Evolutionary conservation across 2,329 filamentous ascomycete species (phyloP).

Genomic region (Exophiala sideris): DNA sequence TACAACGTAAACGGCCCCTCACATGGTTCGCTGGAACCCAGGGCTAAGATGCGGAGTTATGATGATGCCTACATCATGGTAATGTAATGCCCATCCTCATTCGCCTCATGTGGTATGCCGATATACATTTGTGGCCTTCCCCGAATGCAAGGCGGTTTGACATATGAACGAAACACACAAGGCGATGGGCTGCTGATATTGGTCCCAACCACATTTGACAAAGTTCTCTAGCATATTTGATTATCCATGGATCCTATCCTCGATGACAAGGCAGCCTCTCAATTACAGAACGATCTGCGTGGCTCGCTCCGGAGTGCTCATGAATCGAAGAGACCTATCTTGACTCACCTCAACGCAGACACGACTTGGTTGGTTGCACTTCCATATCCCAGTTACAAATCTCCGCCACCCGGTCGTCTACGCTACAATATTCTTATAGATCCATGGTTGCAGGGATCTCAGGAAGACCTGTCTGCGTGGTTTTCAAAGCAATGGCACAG

Average conservation of each 20-base stretch:
- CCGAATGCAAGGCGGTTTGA: too few species aligned
- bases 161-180: too few species aligned
- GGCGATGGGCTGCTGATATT: too few species aligned
- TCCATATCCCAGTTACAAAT: constrained; percentile 49
- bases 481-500: constrained; percentile 65
- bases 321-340: constrained; percentile 43
- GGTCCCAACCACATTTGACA: too few species aligned
- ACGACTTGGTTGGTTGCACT: constrained; percentile 66
- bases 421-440: constrained; percentile 66
- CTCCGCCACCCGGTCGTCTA: constrained; percentile 43
- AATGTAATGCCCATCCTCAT: too few species aligned
- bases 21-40: too few species aligned
- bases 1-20: too few species aligned
- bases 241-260: background rate
- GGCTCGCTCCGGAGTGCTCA: constrained; percentile 6
- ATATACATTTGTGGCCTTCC: too few species aligned
- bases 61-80: too few species aligned
- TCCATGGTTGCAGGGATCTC: constrained; percentile 62
- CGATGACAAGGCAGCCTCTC: constrained; percentile 3
- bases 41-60: too few species aligned
- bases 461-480: constrained; percentile 62
- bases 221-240: background rate
- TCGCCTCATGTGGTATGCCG: too few species aligned
- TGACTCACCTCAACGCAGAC: constrained; percentile 65
- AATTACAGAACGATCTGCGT: constrained; percentile 9